Conservation (phyloP, 306 rosid species). For the Gynostemma pentaphyllum region DNA sequence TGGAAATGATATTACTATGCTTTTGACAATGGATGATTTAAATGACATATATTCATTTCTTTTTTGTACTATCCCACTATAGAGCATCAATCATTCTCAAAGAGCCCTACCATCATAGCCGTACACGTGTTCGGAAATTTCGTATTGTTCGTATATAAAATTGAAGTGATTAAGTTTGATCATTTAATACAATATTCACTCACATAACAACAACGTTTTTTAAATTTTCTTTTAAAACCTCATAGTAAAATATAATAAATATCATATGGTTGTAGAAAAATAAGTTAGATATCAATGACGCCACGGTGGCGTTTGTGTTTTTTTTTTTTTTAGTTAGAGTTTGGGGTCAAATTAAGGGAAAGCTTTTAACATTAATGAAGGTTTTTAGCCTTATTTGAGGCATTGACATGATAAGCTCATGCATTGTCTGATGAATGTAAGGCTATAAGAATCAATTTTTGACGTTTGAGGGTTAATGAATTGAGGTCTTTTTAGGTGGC, state of each 20-base stretch:
- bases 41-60: constrained; percentile 1
- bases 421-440: background rate
- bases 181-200: background rate
- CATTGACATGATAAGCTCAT: background rate
- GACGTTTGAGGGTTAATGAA: background rate
- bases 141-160: background rate
- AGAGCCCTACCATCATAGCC: constrained; percentile 17
- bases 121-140: constrained; percentile 42
- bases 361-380: background rate
- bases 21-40: background rate
- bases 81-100: constrained; percentile 18
- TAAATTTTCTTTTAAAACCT: background rate
- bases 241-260: background rate
- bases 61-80: background rate
- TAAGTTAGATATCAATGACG: background rate
- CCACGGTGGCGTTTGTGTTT: background rate
- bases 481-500: constrained; percentile 4
- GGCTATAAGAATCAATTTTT: background rate
- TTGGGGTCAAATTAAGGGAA: background rate
- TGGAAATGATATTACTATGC: background rate
- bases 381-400: background rate
- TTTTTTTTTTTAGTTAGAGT: background rate
- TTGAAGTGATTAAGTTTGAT: too few species aligned
- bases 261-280: too few species aligned
- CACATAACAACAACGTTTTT: background rate